Evolutionary conservation across 1,139 yeast species (phyloP), one percentile per base, ranked within the genome.

Genomic region (Debaryomycetaceae sp.): DNA sequence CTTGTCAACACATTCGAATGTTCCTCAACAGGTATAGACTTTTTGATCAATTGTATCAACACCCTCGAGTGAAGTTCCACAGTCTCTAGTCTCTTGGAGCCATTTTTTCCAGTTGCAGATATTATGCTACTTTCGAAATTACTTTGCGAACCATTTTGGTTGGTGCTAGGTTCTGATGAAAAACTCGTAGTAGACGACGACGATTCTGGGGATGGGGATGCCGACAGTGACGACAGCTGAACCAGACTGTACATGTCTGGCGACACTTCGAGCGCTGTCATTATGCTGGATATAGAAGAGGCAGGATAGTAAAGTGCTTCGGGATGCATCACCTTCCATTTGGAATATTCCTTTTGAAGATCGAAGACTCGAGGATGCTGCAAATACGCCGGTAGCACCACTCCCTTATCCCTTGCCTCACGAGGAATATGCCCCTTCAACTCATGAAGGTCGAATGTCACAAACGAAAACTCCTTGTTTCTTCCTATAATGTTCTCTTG

Each of bases 301-400:
- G 77, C 67, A 22, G 79, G 65, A 50, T 76, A 80, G n/a, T 79
- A 68, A 46, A 76, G 63, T 13, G 80, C 70, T 53, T 83, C 89
- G 1, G 88, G 85, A 55, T 81, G 82, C 7, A 73, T 53, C 33
- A 66, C 68, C 60, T 83, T 86, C 89, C 90, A 87, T 56, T 82
- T 83, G 37, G 76, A 61, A 59, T 78, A 88, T 62, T 90, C 97
- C 47, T 75, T 78, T 55, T 80, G 78, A 48, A 91, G 67, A 62
- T 89, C 97, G 65, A 87, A 89, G 24, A 86, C 76, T 39, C 83
- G 73, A 2, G 97, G 89, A 53, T 83, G 84, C 59, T 84, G 88
- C 49, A 91, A 68, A 58, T 85, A 88, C 3, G 78, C 71, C 0
- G 97, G 97, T 48, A 91, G 72, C 3, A 72, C 78, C 45, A 87